Conservation (phyloP, 495 filamentous ascomycete genomes). For the Aspergillus egyptiacus region DNA sequence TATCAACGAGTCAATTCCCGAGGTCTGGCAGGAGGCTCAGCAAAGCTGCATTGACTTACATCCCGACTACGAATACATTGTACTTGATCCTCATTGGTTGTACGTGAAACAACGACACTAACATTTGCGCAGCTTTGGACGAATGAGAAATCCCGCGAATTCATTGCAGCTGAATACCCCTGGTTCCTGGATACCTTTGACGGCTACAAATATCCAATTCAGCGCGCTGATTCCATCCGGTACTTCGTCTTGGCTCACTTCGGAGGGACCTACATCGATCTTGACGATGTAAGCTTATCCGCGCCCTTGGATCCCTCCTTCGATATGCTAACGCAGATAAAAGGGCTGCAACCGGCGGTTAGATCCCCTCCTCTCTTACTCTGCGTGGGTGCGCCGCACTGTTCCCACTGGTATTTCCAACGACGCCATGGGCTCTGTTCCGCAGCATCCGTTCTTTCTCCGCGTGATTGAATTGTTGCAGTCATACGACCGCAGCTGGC, state of each 20-base stretch:
- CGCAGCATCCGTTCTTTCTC: slow-evolving; percentile 78
- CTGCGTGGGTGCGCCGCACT: slow-evolving; percentile 75
- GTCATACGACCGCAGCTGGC: slow-evolving; percentile 68
- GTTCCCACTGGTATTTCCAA: slow-evolving; percentile 82
- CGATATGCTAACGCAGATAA: slow-evolving; percentile 1
- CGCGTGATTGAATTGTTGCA: slow-evolving; percentile 64
- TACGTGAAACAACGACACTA: neutral
- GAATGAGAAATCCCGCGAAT: slow-evolving; percentile 64
- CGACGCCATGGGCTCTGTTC: slow-evolving; percentile 77
- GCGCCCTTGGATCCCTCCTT: neutral
- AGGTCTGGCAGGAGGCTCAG: slow-evolving; percentile 66
- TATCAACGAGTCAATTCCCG: slow-evolving; percentile 68
- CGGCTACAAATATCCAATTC: slow-evolving; percentile 72
- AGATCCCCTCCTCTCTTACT: slow-evolving; percentile 74
- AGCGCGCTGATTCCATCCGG: slow-evolving; percentile 80
- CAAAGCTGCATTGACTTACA: slow-evolving; percentile 72
- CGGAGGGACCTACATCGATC: slow-evolving; percentile 83
- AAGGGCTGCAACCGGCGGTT: slow-evolving; percentile 80
- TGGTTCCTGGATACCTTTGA: slow-evolving; percentile 86
- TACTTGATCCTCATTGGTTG: slow-evolving; percentile 28
- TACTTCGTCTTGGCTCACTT: slow-evolving; percentile 83
- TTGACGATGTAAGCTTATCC: slow-evolving; percentile 65
- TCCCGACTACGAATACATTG: slow-evolving; percentile 75
- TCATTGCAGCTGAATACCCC: slow-evolving; percentile 72
- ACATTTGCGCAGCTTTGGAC: slow-evolving; percentile 68